Base-by-base conservation (phyloP, 768 basidiomycete species). In the Lentinula sp. region DNA sequence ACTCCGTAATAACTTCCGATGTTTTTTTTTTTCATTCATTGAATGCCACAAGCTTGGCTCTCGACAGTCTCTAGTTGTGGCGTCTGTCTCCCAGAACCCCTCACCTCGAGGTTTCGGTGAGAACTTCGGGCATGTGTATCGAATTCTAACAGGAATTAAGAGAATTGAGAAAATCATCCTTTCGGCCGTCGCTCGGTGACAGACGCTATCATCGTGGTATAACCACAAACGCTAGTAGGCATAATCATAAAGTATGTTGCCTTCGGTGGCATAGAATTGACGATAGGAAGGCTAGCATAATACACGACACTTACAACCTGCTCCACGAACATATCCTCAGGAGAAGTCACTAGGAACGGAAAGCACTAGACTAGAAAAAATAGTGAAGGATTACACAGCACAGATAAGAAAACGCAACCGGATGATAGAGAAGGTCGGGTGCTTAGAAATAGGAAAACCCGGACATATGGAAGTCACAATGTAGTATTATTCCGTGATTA, bases 181-280 rank as follows among this genome's bases (percentile, higher is more conserved):
- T 54, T 54, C 53, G 53, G 53, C 32, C n/a, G 35, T 54, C 53
- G 34, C 53, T 54, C 53, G 53, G 53, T 39, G 53, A 54, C 35
- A 54, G 37, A 54, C 35, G 21, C 7, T 13, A 39, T 13, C 13
- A 39, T 13, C 13, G 37, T 13, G 28, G 28, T 28, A 28, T 28
- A 3, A 28, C 37, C 37, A 39, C 37, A 39, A 1, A 7, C 11
- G 15, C 10, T n/a, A 21, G 37, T 13, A 5, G 18, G 16, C 28
- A 53, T n/a, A 53, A 37, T 31, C 32, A 18, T 35, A 35, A 37
- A 32, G 53, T 54, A 6, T 39, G 5, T 39, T 39, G 37, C 37
- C 37, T 8, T 8, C n/a, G 8, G 6, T 21, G 35, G 8, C 35
- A 54, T 54, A 18, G 35, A 21, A 37, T 39, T 37, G 53, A 54